Conservation (phyloP, 768 basidiomycete genomes). For the Amanita phalloides region DNA sequence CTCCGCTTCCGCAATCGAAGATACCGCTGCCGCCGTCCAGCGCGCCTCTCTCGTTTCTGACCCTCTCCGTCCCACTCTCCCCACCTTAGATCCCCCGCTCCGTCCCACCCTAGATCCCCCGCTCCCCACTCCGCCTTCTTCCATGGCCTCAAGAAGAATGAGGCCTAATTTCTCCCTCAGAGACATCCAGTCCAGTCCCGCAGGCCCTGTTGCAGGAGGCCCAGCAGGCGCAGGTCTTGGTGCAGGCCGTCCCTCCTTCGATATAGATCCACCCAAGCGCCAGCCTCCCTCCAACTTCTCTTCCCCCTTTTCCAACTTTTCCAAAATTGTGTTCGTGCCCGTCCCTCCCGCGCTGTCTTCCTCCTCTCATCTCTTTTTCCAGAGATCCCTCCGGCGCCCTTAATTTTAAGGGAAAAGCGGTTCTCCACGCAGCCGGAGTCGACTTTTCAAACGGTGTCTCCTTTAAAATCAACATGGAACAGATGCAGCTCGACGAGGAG, state of each 20-base stretch:
- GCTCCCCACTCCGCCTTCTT: conserved; percentile 10
- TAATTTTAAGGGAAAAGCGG: conserved; percentile 88
- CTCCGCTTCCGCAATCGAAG: conserved; percentile 19
- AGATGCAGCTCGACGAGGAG: conserved; percentile 86
- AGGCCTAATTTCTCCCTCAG: conserved; percentile 52
- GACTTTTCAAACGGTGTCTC: conserved; percentile 84
- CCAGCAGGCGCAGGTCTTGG: conserved; percentile 62
- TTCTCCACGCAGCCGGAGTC: conserved; percentile 79
- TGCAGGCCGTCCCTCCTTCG: conserved; percentile 47
- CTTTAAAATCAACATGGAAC: conserved; percentile 90
- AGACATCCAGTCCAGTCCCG: conserved; percentile 40
- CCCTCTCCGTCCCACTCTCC: conserved; percentile 11
- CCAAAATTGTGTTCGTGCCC: conserved; percentile 77
- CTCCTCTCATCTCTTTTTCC: conserved; percentile 7
- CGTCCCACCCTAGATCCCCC: conserved; percentile 4
- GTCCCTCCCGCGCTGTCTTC: conserved; percentile 4
- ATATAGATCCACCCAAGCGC: conserved; percentile 25
- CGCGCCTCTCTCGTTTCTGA: conserved; percentile 17
- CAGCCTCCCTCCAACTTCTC: conserved; percentile 34
- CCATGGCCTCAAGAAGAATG: conserved; percentile 32
- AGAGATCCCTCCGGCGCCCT: conserved; percentile 96
- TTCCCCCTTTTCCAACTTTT: conserved; percentile 88
- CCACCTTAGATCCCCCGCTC: conserved; percentile 11
- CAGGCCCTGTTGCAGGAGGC: conserved; percentile 32
- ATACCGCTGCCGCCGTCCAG: conserved; percentile 28